These are phyloP conservation scores for Phytophthora meadii DNA, from an alignment of 352 stramenopile species.

Conservation along the genomic window DNA sequence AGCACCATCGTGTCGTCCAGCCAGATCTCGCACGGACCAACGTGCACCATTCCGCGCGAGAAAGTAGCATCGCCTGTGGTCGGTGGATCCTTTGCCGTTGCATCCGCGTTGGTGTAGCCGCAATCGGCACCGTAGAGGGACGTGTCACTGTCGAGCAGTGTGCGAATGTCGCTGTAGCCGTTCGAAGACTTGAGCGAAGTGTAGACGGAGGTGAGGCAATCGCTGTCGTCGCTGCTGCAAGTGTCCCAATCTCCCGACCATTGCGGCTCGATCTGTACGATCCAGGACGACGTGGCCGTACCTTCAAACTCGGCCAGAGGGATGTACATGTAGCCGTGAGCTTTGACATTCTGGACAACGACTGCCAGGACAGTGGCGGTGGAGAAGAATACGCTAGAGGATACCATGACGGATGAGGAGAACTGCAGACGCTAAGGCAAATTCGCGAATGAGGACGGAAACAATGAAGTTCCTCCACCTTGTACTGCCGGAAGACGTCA, in stretches of 20 bases:
- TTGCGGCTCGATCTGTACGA: conserved; percentile 41
- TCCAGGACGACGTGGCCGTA: conserved; percentile 34
- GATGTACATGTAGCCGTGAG: conserved; percentile 48
- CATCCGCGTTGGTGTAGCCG: conserved; percentile 39
- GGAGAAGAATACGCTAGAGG: conserved; percentile 14
- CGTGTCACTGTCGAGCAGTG: conserved; percentile 38
- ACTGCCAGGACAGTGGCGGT: conserved; percentile 6
- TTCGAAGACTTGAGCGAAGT: conserved; percentile 35
- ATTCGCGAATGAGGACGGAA: conserved; percentile 28
- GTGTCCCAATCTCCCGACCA: conserved; percentile 38
- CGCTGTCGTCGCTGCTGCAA: conserved; percentile 29
- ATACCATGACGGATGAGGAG: conserved; percentile 27
- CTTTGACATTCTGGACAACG: conserved; percentile 19
- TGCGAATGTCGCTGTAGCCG: conserved; percentile 37
- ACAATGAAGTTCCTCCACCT: neutral
- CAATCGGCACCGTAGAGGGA: conserved; percentile 37
- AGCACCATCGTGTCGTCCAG: conserved; percentile 44
- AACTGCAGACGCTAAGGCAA: conserved; percentile 21
- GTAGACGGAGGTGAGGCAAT: conserved; percentile 34
- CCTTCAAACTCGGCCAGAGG: conserved; percentile 37
- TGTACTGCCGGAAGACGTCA: neutral
- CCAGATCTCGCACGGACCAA: conserved; percentile 44
- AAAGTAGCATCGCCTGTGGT: conserved; percentile 38
- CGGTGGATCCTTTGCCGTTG: conserved; percentile 33
- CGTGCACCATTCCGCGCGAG: conserved; percentile 41